A percentile compares a stretch with the other conserved stretches of the same genome.
phyloP scores from a whole-genome alignment of 2,329 filamentous ascomycete species.

The Lojkania enalia region DNA sequence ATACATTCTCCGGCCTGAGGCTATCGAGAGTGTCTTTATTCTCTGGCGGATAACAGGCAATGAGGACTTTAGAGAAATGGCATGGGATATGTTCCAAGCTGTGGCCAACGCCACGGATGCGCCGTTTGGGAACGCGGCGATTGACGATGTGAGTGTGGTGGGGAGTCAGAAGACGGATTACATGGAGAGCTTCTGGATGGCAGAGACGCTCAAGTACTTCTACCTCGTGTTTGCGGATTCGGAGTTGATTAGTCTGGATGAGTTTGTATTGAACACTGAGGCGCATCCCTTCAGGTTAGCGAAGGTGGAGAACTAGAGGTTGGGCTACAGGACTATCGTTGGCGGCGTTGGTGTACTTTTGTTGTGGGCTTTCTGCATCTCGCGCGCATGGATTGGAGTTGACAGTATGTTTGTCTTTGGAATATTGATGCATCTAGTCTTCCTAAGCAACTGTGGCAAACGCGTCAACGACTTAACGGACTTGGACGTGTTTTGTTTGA shows the following conservation, averaged over 20 bases:
- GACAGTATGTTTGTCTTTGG: too few relatives aligned
- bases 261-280: slow-evolving; percentile 55
- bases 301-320: slow-evolving; percentile 6
- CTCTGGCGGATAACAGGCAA: slow-evolving; percentile 62
- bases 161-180: slow-evolving; percentile 42
- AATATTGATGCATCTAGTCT: too few relatives aligned
- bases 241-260: slow-evolving; percentile 49
- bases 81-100: slow-evolving; percentile 52
- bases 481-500: too few relatives aligned
- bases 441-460: too few relatives aligned
- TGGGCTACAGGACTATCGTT: too few relatives aligned
- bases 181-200: slow-evolving; percentile 55
- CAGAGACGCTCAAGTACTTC: slow-evolving; percentile 55
- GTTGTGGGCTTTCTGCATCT: too few relatives aligned
- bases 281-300: slow-evolving; percentile 49
- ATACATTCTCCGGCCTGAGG: slow-evolving; percentile 56
- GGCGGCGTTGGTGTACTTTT: too few relatives aligned
- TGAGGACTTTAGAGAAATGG: slow-evolving; percentile 44
- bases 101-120: slow-evolving; percentile 48
- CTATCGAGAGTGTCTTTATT: slow-evolving; percentile 61
- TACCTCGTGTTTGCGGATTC: slow-evolving; percentile 51
- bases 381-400: too few relatives aligned
- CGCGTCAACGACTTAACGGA: too few relatives aligned
- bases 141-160: slow-evolving; percentile 46
- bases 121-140: slow-evolving; percentile 46